Conservation (phyloP, 176 grass and related monocot genomes). For the Microstegium vimineum region DNA sequence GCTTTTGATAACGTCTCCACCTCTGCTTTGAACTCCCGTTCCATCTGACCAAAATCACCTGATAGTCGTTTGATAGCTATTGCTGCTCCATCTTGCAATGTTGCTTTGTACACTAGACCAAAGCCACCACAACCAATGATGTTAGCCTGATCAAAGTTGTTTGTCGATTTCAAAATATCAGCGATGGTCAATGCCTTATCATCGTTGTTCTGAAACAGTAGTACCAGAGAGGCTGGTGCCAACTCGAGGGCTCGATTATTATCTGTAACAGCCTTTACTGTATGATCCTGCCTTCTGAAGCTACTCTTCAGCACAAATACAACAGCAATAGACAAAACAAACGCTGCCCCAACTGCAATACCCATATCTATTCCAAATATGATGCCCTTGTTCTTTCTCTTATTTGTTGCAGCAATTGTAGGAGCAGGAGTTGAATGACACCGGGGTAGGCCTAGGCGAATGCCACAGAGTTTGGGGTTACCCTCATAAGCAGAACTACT, state of each 20-base stretch:
- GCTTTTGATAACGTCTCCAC: slow-evolving; percentile 93
- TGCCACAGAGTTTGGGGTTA: slow-evolving; percentile 69
- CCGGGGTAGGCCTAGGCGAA: slow-evolving; percentile 21
- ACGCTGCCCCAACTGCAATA: slow-evolving; percentile 55
- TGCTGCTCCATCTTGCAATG: slow-evolving; percentile 59
- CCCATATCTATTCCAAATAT: slow-evolving; percentile 64
- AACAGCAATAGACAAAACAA: slow-evolving; percentile 55
- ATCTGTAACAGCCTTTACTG: slow-evolving; percentile 53
- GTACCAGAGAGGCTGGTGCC: slow-evolving; percentile 62
- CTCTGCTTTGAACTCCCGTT: slow-evolving; percentile 96
- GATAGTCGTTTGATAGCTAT: slow-evolving; percentile 91
- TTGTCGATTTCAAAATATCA: slow-evolving; percentile 89
- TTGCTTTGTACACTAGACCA: slow-evolving; percentile 87
- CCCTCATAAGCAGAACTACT: slow-evolving; percentile 71
- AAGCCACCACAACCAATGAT: slow-evolving; percentile 97
- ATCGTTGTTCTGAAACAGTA: slow-evolving; percentile 81
- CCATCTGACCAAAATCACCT: slow-evolving; percentile 92
- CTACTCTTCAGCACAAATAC: slow-evolving; percentile 47
- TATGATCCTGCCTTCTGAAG: slow-evolving; percentile 46
- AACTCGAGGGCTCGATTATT: slow-evolving; percentile 47
- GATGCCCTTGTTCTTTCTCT: slow-evolving; percentile 54
- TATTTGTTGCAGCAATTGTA: slow-evolving; percentile 7
- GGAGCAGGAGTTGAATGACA: slow-evolving; percentile 26
- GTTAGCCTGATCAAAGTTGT: slow-evolving; percentile 92
- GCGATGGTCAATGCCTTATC: slow-evolving; percentile 70